Evolutionary conservation across 805 yeast species (phyloP).

Genomic region (Dipodascus geniculatus): DNA sequence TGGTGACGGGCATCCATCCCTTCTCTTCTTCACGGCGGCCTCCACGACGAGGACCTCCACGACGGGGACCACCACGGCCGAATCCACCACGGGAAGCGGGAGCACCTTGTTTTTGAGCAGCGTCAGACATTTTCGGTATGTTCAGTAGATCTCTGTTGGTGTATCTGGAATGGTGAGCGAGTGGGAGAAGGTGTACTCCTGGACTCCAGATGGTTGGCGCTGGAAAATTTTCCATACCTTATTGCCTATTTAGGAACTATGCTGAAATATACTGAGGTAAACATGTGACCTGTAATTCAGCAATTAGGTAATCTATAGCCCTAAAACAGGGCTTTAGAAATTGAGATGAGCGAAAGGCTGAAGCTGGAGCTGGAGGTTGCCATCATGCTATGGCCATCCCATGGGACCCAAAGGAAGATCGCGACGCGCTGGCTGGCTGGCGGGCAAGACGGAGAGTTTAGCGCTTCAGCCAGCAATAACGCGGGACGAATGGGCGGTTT

Average conservation of each 20-base stretch:
- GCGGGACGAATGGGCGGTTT: no score
- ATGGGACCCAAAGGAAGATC: not conserved
- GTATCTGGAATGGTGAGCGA: not conserved
- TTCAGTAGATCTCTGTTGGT: conserved; percentile 1
- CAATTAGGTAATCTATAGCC: not conserved
- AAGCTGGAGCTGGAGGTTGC: no score
- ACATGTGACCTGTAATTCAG: not conserved
- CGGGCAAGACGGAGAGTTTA: no score
- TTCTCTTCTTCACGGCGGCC: conserved; percentile 88
- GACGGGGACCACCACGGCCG: conserved; percentile 36
- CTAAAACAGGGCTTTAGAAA: not conserved
- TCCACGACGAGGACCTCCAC: conserved; percentile 56
- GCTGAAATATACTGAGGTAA: not conserved
- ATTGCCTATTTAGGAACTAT: not conserved
- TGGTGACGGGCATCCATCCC: conserved; percentile 99
- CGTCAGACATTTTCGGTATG: conserved; percentile 21
- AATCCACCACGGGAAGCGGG: conserved; percentile 24
- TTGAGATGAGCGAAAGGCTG: no score
- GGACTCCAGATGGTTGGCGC: not conserved
- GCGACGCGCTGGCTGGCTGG: no score
- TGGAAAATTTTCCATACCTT: not conserved
- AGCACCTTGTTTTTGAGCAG: conserved; percentile 18
- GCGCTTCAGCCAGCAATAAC: no score
- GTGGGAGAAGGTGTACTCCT: not conserved
- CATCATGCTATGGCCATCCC: no score